These are phyloP conservation scores for Aspergillus ellipticus DNA, from an alignment of 495 filamentous ascomycete genomes.

Conservation along the genomic window DNA sequence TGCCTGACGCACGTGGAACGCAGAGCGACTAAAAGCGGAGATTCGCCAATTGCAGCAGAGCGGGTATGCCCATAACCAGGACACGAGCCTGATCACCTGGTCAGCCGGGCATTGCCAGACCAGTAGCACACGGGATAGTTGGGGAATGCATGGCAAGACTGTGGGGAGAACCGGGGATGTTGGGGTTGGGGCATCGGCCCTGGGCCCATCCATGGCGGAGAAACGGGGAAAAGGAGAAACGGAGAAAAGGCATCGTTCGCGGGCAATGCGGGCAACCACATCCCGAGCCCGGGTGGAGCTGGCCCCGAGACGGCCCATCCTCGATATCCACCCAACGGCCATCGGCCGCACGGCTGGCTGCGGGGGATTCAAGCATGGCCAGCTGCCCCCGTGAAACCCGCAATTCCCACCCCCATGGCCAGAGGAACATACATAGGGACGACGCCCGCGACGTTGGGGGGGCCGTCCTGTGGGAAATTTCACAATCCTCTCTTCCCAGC, in stretches of 20 bases:
- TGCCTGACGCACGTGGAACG: not conserved
- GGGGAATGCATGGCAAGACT: not conserved
- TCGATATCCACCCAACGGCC: too few relatives aligned
- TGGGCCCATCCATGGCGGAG: conserved; percentile 3
- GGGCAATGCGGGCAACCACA: not conserved
- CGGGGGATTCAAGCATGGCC: too few relatives aligned
- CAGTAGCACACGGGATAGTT: not conserved
- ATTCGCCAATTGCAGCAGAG: not conserved
- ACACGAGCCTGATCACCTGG: not conserved
- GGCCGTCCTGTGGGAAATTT: not conserved
- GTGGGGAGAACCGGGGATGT: not conserved
- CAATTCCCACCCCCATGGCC: too few relatives aligned
- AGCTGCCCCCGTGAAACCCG: too few relatives aligned
- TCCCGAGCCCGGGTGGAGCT: not conserved
- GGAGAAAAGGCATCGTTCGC: conserved; percentile 15
- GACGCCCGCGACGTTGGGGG: not conserved
- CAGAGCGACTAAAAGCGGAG: not conserved
- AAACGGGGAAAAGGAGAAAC: conserved; percentile 23
- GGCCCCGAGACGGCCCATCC: not conserved
- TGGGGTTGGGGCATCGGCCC: not conserved
- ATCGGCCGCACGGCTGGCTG: too few relatives aligned
- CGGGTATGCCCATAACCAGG: not conserved
- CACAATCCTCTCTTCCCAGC: not conserved
- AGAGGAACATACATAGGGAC: not conserved
- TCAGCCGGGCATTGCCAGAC: not conserved